Evolutionary conservation across 192 early-diverging fungal genomes (phyloP).

Genomic region (Coemansia furcata): DNA sequence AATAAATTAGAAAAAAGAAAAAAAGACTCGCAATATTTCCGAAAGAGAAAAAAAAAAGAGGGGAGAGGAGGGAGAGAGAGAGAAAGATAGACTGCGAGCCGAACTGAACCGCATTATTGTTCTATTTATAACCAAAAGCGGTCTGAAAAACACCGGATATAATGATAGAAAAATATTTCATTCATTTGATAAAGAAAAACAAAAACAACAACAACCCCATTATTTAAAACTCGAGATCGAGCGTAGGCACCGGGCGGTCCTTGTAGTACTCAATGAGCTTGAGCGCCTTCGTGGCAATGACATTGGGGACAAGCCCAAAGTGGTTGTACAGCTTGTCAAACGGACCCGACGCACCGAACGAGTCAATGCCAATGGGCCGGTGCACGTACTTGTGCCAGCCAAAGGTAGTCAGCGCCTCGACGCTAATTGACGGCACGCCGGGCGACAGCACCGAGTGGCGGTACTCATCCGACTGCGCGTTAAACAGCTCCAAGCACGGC

Average conservation of each 20-base stretch:
- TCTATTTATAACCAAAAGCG: neutral
- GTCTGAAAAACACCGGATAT: neutral
- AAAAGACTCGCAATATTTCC: neutral
- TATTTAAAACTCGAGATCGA: conserved; percentile 38
- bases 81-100: neutral
- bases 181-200: neutral
- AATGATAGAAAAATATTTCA: neutral
- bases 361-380: conserved; percentile 81
- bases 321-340: conserved; percentile 80
- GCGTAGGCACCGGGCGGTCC: conserved; percentile 33
- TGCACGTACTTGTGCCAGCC: conserved; percentile 95
- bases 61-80: neutral
- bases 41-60: neutral
- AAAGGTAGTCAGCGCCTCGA: conserved; percentile 84
- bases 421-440: conserved; percentile 80
- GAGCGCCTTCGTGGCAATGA: conserved; percentile 71
- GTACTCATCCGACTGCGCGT: conserved; percentile 81
- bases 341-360: conserved; percentile 86
- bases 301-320: conserved; percentile 79
- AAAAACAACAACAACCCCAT: neutral
- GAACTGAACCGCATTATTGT: neutral
- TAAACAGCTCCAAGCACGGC: conserved; percentile 89
- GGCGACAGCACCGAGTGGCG: conserved; percentile 72
- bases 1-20: conserved; percentile 2
- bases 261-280: conserved; percentile 79